Percentiles rank a stretch among this genome's conserved stretches.
Evolutionary conservation across 768 basidiomycete species (phyloP).

Genomic region (Phanerochaete sordida): DNA sequence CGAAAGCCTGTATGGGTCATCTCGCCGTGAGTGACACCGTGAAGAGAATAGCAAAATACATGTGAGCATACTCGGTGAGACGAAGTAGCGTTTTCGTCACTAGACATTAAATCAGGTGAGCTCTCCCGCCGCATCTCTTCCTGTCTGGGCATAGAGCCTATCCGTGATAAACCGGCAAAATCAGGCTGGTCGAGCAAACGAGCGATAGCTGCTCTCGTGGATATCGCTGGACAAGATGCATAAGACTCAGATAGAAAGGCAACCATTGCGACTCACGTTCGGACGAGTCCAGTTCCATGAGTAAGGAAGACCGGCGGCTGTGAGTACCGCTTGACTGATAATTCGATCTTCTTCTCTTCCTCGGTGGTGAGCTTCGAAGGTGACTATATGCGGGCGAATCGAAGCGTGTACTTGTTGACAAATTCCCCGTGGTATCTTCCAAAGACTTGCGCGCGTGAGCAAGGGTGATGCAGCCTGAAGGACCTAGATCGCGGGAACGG

Average conservation of each 20-base stretch:
- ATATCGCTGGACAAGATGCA: constrained; percentile 6
- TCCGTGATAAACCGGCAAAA: constrained; percentile 13
- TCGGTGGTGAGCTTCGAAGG: not conserved
- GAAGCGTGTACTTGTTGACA: not conserved
- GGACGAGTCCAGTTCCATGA: constrained; percentile 12
- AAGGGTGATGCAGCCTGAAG: constrained; percentile 17
- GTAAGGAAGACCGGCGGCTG: constrained; percentile 8
- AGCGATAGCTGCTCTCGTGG: constrained; percentile 14
- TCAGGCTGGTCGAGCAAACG: constrained; percentile 14
- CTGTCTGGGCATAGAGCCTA: not conserved
- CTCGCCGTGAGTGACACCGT: too few species aligned
- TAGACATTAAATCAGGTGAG: too few species aligned
- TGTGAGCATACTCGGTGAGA: too few species aligned
- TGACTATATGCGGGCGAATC: constrained; percentile 2
- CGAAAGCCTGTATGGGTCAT: too few species aligned
- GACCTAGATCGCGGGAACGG: not conserved
- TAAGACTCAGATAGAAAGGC: not conserved
- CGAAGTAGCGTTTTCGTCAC: too few species aligned
- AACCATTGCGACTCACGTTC: constrained; percentile 12
- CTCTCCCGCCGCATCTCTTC: too few species aligned
- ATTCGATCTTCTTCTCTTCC: constrained; percentile 2
- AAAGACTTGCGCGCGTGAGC: constrained; percentile 19
- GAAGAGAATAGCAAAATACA: too few species aligned
- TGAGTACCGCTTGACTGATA: constrained; percentile 11
- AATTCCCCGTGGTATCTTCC: not conserved